Evolutionary conservation across 345 rosid species (phyloP).

Genomic region (Corchorus olitorius): DNA sequence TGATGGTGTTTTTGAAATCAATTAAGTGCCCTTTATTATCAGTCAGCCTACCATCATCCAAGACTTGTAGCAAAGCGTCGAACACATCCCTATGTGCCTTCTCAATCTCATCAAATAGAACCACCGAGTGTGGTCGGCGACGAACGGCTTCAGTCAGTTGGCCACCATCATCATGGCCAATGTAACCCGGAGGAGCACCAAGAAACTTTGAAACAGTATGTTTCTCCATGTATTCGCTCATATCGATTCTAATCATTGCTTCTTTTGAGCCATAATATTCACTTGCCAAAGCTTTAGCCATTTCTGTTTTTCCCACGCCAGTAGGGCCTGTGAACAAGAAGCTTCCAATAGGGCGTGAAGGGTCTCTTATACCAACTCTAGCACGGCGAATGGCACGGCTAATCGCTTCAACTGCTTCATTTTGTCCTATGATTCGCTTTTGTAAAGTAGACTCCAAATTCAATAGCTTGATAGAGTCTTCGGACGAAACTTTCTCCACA

Average conservation of each 20-base stretch:
- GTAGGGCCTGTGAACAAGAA: slow-evolving; percentile 84
- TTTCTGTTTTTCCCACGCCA: slow-evolving; percentile 89
- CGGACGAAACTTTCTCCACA: slow-evolving; percentile 72
- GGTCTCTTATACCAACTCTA: slow-evolving; percentile 85
- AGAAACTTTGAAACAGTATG: background rate
- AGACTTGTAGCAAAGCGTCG: background rate
- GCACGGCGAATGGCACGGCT: slow-evolving; percentile 75
- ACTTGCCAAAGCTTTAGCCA: slow-evolving; percentile 8
- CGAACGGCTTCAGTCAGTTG: background rate
- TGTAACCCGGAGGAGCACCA: slow-evolving; percentile 9
- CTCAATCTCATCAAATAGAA: background rate
- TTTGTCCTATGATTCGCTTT: slow-evolving; percentile 74
- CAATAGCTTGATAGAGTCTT: slow-evolving; percentile 67
- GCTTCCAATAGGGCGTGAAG: slow-evolving; percentile 84
- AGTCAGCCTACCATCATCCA: slow-evolving; percentile 6
- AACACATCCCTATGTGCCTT: background rate
- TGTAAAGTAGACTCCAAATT: slow-evolving; percentile 73
- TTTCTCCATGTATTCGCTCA: background rate
- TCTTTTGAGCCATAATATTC: background rate
- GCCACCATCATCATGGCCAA: background rate
- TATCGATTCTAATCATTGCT: background rate
- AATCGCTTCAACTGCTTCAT: slow-evolving; percentile 69
- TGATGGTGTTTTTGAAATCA: slow-evolving; percentile 14
- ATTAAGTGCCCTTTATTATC: background rate
- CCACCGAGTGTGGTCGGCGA: background rate